phyloP scores from a whole-genome alignment of 1,284 basidiomycete species.

The Malassezia sp. region DNA sequence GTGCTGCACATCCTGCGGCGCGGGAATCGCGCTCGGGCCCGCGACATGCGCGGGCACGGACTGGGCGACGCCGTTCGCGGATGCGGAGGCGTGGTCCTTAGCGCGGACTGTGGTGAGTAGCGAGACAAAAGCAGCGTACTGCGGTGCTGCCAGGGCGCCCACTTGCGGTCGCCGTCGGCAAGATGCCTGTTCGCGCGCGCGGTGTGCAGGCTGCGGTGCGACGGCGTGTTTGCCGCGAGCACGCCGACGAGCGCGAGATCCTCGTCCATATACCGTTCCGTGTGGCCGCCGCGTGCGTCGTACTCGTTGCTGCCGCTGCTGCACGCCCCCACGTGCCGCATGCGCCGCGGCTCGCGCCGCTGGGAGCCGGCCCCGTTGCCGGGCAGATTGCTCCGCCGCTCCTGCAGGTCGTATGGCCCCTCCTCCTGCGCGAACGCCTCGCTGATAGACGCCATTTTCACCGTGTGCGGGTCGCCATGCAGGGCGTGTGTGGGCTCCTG shows the following conservation, averaged over 20 bases:
- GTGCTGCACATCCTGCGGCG: constrained; percentile 13
- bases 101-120: constrained; percentile 6
- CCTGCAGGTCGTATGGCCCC: constrained; percentile 3
- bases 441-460: no score
- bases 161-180: constrained; percentile 29
- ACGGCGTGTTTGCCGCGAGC: constrained; percentile 35
- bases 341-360: neutral
- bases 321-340: neutral
- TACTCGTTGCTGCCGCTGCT: neutral
- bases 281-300: neutral
- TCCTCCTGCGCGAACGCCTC: constrained; percentile 1
- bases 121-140: no score
- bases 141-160: constrained; percentile 30
- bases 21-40: constrained; percentile 19
- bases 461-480: neutral
- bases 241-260: constrained; percentile 26
- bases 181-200: constrained; percentile 27
- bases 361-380: no score
- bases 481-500: neutral
- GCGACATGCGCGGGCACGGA: constrained; percentile 1
- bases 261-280: constrained; percentile 11
- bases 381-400: neutral
- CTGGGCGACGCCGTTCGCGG: neutral
- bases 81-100: constrained; percentile 8
- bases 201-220: no score